These are phyloP conservation scores for Gilbertella persicaria DNA, from an alignment of 371 early-diverging fungal species.

Conservation along the genomic window DNA sequence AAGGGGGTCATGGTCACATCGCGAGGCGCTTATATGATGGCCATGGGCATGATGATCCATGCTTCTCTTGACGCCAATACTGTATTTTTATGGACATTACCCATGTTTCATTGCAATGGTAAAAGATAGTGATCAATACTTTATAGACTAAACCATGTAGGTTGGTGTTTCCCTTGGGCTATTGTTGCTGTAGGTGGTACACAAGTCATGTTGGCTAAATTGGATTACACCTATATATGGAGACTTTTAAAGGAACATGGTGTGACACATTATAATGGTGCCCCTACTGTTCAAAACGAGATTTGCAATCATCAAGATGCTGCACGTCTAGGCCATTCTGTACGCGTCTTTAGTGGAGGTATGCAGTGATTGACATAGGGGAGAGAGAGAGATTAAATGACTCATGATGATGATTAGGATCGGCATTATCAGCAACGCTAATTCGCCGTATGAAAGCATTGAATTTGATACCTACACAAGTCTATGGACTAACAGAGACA, in stretches of 20 bases:
- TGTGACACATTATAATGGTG: conserved; percentile 66
- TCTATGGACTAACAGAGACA: conserved; percentile 74
- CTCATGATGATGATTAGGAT: conserved; percentile 31
- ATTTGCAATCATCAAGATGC: conserved; percentile 60
- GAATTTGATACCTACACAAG: conserved; percentile 60
- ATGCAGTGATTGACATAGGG: no score
- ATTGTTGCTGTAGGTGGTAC: conserved; percentile 57
- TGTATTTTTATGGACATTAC: conserved; percentile 62
- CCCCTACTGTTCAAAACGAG: conserved; percentile 71
- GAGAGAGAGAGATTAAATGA: no score
- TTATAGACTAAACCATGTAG: conserved; percentile 10
- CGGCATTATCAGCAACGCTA: conserved; percentile 59
- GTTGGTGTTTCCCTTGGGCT: conserved; percentile 72
- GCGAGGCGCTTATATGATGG: conserved; percentile 57
- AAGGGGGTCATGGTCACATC: conserved; percentile 53
- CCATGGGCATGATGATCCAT: conserved; percentile 55
- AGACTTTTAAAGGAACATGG: conserved; percentile 44
- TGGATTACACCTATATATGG: conserved; percentile 69
- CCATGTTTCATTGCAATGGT: conserved; percentile 72
- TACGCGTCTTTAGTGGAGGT: conserved; percentile 58
- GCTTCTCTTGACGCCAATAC: conserved; percentile 46
- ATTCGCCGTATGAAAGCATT: conserved; percentile 53
- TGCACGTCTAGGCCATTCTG: conserved; percentile 34
- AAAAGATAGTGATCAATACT: neutral
- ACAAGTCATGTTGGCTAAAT: conserved; percentile 60